A percentile compares a stretch with the other conserved stretches of the same genome.
These are phyloP conservation scores for Phytopythium sindhum DNA, from an alignment of 352 stramenopile genomes.

Conservation along the genomic window DNA sequence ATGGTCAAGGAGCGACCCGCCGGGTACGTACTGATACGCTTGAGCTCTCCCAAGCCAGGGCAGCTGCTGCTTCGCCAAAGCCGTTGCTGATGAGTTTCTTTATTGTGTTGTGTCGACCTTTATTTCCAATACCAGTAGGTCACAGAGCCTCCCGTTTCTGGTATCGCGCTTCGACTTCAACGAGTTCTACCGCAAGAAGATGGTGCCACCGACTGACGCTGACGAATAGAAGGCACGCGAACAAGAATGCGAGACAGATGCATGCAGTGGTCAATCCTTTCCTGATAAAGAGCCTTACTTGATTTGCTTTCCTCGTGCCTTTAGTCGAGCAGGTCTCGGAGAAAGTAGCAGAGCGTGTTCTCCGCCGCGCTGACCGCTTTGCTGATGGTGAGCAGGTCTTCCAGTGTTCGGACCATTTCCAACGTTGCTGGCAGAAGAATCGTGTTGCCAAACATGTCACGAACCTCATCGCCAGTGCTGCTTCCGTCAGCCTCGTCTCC, in stretches of 20 bases:
- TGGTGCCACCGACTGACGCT: slow-evolving; percentile 27
- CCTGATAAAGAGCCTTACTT: neutral
- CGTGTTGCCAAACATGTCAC: slow-evolving; percentile 45
- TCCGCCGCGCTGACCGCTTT: slow-evolving; percentile 37
- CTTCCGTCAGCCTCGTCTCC: neutral
- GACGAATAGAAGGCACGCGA: slow-evolving; percentile 34
- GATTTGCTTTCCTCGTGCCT: neutral
- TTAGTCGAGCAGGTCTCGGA: slow-evolving; percentile 61
- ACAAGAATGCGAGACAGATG: neutral
- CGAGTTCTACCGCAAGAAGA: slow-evolving; percentile 81
- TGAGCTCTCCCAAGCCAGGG: neutral
- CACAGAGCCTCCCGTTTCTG: slow-evolving; percentile 82
- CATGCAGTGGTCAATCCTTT: neutral
- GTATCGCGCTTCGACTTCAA: slow-evolving; percentile 92
- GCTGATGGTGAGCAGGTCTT: slow-evolving; percentile 46
- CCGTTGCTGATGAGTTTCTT: neutral
- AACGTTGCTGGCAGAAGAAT: slow-evolving; percentile 45
- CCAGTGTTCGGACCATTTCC: slow-evolving; percentile 39
- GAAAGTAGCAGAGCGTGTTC: slow-evolving; percentile 69
- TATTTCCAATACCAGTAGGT: slow-evolving; percentile 26
- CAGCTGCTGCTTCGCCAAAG: neutral
- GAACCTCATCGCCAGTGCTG: slow-evolving; percentile 8
- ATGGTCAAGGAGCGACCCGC: slow-evolving; percentile 57
- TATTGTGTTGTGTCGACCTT: too few relatives aligned
- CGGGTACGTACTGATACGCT: slow-evolving; percentile 23